phyloP scores from a whole-genome alignment of 1,284 basidiomycete genomes.

The Leccinum pseudoinsigne region DNA sequence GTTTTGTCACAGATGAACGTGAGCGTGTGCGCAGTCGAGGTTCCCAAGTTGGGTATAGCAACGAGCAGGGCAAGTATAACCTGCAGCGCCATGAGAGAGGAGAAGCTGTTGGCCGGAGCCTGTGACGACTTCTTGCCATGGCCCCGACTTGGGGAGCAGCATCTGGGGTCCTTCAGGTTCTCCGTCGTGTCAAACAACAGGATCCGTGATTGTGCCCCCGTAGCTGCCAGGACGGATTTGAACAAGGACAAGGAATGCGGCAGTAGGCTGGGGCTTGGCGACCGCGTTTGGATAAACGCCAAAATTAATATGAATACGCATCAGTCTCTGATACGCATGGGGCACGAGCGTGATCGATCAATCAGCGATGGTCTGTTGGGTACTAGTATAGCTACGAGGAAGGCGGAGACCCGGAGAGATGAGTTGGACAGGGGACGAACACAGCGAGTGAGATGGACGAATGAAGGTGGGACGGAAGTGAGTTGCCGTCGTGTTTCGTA shows the following conservation, averaged over 20 bases:
- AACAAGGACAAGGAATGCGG: conserved; percentile 19
- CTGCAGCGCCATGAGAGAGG: conserved; percentile 22
- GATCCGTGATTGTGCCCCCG: conserved; percentile 15
- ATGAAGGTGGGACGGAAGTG: conserved; percentile 15
- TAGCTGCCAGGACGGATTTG: conserved; percentile 24
- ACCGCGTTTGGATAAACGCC: conserved; percentile 20
- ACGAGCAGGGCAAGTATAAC: conserved; percentile 23
- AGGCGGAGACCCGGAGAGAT: conserved; percentile 3
- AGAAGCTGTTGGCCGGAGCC: conserved; percentile 17
- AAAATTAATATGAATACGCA: conserved; percentile 4
- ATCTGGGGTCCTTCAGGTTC: conserved; percentile 17
- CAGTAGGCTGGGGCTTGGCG: conserved; percentile 28
- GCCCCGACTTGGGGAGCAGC: conserved; percentile 1
- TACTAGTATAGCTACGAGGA: neutral
- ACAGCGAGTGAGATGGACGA: conserved; percentile 1
- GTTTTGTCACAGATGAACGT: conserved; percentile 22
- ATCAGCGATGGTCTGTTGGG: conserved; percentile 12
- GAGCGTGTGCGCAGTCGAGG: conserved; percentile 19
- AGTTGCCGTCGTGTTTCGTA: conserved; percentile 13
- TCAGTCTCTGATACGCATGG: conserved; percentile 14
- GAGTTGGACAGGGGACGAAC: neutral
- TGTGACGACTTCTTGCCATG: neutral
- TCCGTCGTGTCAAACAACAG: conserved; percentile 7
- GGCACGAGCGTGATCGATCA: conserved; percentile 14
- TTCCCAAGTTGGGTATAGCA: conserved; percentile 26